Conservation (phyloP, 352 stramenopile species). For the Pilasporangium apinafurcum region DNA sequence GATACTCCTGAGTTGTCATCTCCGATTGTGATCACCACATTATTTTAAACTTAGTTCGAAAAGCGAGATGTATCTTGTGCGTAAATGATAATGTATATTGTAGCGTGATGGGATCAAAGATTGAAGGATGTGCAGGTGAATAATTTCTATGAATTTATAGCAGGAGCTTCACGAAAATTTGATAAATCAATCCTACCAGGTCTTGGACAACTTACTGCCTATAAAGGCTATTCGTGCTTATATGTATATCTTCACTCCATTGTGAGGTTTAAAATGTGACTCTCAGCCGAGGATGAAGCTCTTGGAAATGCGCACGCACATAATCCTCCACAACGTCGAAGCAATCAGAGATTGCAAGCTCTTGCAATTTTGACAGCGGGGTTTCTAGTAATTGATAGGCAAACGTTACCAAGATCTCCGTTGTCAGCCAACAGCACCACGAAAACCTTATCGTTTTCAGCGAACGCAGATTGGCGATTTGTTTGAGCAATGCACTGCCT, state of each 20-base stretch:
- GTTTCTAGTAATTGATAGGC: constrained; percentile 63
- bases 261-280: constrained; percentile 35
- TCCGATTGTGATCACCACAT: not conserved
- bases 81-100: too few relatives aligned
- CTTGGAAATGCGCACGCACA: constrained; percentile 48
- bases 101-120: too few relatives aligned
- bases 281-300: constrained; percentile 37
- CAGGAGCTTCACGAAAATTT: too few relatives aligned
- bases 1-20: not conserved
- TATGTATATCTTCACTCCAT: too few relatives aligned
- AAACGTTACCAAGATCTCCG: constrained; percentile 63
- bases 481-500: constrained; percentile 33
- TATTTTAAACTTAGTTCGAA: too few relatives aligned
- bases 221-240: too few relatives aligned
- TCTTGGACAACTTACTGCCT: too few relatives aligned
- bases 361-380: constrained; percentile 27
- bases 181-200: too few relatives aligned
- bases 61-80: too few relatives aligned
- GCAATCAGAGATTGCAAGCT: constrained; percentile 55
- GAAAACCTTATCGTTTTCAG: constrained; percentile 68
- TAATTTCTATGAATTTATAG: too few relatives aligned
- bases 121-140: too few relatives aligned
- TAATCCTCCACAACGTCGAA: constrained; percentile 79
- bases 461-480: constrained; percentile 38
- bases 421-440: constrained; percentile 82